Evolutionary conservation across 140 eudicot genomes (phyloP).

Genomic region (Stevia rebaudiana): DNA sequence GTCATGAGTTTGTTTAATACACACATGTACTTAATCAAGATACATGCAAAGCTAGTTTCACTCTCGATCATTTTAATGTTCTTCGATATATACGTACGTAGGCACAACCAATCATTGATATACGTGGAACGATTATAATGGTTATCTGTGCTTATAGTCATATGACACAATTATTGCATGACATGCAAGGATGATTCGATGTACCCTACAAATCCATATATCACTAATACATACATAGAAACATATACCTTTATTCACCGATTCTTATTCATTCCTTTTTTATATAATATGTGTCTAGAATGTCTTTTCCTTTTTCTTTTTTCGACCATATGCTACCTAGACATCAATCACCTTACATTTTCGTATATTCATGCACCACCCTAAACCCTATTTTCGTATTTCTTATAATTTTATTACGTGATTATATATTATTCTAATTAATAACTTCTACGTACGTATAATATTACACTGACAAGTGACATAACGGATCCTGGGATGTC

Average conservation of each 20-base stretch:
- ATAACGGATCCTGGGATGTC: constrained; percentile 45
- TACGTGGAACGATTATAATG: neutral
- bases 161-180: constrained; percentile 6
- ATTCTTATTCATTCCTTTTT: constrained; percentile 34
- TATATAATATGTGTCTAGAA: constrained; percentile 34
- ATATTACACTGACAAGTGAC: constrained; percentile 46
- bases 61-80: too few species aligned
- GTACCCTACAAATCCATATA: constrained; percentile 37
- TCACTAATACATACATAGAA: constrained; percentile 31
- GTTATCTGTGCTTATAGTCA: constrained; percentile 10
- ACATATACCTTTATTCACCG: constrained; percentile 36
- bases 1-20: too few species aligned
- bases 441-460: constrained; percentile 14
- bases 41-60: too few species aligned
- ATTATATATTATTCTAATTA: neutral
- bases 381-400: constrained; percentile 13
- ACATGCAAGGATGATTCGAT: neutral
- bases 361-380: constrained; percentile 18
- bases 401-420: constrained; percentile 4
- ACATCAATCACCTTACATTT: constrained; percentile 21
- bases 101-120: too few species aligned
- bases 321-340: constrained; percentile 19
- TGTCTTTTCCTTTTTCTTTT: constrained; percentile 21
- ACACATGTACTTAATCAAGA: too few species aligned
- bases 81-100: too few species aligned